These are phyloP conservation scores for Mallotus nudiflorus DNA, from an alignment of 345 rosid genomes.

Conservation along the genomic window DNA sequence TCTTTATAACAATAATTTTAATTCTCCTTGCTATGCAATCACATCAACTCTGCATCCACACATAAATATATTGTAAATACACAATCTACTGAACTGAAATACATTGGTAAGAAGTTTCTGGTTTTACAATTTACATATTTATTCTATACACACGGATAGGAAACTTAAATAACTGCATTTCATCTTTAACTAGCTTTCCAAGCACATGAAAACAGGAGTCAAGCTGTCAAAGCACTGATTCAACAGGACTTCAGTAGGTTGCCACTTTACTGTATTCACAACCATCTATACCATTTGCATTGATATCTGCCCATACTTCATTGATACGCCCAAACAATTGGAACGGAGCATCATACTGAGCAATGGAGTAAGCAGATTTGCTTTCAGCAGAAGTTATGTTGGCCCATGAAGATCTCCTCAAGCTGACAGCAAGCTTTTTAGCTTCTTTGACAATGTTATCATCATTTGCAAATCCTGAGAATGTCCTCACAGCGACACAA, in stretches of 20 bases:
- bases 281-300: conserved; percentile 27
- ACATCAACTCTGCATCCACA: neutral
- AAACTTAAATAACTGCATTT: neutral
- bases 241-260: conserved; percentile 34
- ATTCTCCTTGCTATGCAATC: neutral
- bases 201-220: neutral
- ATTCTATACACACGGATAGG: neutral
- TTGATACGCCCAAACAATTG: conserved; percentile 53
- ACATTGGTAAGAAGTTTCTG: neutral
- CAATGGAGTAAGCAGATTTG: conserved; percentile 54
- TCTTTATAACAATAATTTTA: neutral
- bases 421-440: conserved; percentile 49
- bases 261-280: conserved; percentile 30
- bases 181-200: neutral
- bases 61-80: neutral
- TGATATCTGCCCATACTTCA: conserved; percentile 68
- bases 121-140: too few species aligned
- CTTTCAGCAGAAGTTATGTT: conserved; percentile 39
- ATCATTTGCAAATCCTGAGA: conserved; percentile 64
- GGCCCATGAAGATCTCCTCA: conserved; percentile 58
- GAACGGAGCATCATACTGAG: conserved; percentile 65
- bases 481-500: conserved; percentile 57
- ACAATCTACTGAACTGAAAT: neutral
- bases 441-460: conserved; percentile 46
- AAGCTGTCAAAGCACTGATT: neutral